Evolutionary conservation across 1,284 basidiomycete genomes (phyloP).

Genomic region (Golubevia pallescens): DNA sequence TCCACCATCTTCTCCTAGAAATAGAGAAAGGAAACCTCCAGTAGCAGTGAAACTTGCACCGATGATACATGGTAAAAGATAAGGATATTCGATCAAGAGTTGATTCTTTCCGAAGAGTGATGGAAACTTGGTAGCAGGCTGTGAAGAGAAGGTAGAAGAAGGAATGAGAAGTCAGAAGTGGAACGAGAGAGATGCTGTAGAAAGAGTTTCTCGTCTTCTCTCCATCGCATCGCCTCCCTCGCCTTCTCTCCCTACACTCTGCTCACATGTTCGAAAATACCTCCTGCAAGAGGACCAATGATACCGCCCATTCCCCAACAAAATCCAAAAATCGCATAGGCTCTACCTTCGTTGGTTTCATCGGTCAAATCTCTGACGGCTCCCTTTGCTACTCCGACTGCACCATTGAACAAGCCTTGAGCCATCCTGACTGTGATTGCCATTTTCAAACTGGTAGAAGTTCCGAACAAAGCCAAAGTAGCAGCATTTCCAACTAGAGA

Average conservation of each 20-base stretch:
- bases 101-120: slow-evolving; percentile 36
- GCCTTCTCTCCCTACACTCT: no score
- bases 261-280: slow-evolving; percentile 8
- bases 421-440: slow-evolving; percentile 87
- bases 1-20: slow-evolving; percentile 44
- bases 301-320: slow-evolving; percentile 93
- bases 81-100: slow-evolving; percentile 44
- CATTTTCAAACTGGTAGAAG: slow-evolving; percentile 70
- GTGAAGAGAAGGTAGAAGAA: slow-evolving; percentile 10
- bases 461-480: slow-evolving; percentile 83
- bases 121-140: slow-evolving; percentile 52
- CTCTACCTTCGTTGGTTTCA: slow-evolving; percentile 85
- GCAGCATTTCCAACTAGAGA: slow-evolving; percentile 82
- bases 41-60: slow-evolving; percentile 35
- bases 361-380: slow-evolving; percentile 88
- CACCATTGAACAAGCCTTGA: slow-evolving; percentile 93
- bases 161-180: neutral
- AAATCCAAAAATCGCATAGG: slow-evolving; percentile 91
- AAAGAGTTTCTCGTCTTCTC: no score
- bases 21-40: slow-evolving; percentile 49
- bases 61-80: slow-evolving; percentile 51
- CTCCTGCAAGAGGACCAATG: slow-evolving; percentile 69
- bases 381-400: slow-evolving; percentile 84
- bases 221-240: no score
- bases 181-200: no score